phyloP scores from a whole-genome alignment of 2,329 filamentous ascomycete genomes.

The Didymella glomerata region DNA sequence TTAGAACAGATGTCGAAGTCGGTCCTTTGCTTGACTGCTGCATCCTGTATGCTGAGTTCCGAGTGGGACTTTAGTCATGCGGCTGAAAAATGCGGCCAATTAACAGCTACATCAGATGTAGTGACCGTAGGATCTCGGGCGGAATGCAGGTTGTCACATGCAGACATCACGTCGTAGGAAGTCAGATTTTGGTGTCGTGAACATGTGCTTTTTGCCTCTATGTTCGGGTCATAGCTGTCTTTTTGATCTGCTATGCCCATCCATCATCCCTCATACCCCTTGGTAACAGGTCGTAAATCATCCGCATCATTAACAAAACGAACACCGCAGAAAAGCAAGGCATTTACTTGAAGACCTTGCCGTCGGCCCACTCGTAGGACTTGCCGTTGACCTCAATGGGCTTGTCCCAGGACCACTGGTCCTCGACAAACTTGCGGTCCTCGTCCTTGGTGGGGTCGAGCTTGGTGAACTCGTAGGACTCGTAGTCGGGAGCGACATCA shows the following conservation, averaged over 20 bases:
- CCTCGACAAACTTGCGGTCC: slow-evolving; percentile 85
- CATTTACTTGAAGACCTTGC: slow-evolving; percentile 98
- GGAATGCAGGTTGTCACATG: background rate
- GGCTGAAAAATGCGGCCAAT: background rate
- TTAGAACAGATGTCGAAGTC: background rate
- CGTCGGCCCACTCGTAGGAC: slow-evolving; percentile 85
- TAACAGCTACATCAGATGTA: background rate
- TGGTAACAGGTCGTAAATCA: slow-evolving; percentile 47
- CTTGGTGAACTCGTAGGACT: slow-evolving; percentile 97
- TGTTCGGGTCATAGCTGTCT: slow-evolving; percentile 37
- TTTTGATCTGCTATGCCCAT: slow-evolving; percentile 41
- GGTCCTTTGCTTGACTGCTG: background rate
- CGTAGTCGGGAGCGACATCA: slow-evolving; percentile 95
- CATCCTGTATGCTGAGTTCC: slow-evolving; percentile 6
- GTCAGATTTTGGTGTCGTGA: slow-evolving; percentile 31
- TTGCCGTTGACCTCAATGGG: slow-evolving; percentile 82
- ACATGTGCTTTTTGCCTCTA: slow-evolving; percentile 40
- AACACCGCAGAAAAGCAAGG: slow-evolving; percentile 29
- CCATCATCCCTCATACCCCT: slow-evolving; percentile 40
- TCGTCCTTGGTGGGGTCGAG: slow-evolving; percentile 87
- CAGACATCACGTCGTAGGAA: slow-evolving; percentile 1
- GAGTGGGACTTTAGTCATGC: background rate
- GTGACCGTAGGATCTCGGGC: background rate
- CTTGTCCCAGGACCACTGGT: slow-evolving; percentile 93
- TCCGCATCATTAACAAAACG: slow-evolving; percentile 44